These are phyloP conservation scores for Fabrea salina DNA, from an alignment of 169 alveolate genomes.

Conservation along the genomic window DNA sequence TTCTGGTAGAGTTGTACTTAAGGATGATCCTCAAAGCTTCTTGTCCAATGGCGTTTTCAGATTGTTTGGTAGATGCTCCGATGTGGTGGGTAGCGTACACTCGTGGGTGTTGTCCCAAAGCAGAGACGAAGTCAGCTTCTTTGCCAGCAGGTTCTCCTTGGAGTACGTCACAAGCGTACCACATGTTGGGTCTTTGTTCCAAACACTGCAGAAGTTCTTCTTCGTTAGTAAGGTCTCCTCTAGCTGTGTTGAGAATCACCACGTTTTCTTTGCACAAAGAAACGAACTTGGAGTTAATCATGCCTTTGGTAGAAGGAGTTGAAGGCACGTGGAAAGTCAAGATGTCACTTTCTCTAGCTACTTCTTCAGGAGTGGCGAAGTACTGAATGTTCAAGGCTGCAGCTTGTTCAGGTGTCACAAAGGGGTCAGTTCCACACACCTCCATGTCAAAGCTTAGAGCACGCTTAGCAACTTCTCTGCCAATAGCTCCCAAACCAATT, in stretches of 20 bases:
- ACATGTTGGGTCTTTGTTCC: conserved; percentile 45
- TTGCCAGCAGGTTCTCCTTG: conserved; percentile 57
- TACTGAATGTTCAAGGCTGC: conserved; percentile 35
- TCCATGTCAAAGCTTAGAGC: conserved; percentile 42
- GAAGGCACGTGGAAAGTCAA: conserved; percentile 64
- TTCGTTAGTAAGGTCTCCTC: conserved; percentile 65
- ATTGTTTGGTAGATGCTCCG: conserved; percentile 61
- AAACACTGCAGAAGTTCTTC: conserved; percentile 46
- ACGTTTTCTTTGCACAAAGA: conserved; percentile 58
- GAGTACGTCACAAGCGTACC: conserved; percentile 65
- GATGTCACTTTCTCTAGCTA: conserved; percentile 46
- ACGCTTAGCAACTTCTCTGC: conserved; percentile 30
- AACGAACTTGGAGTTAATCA: conserved; percentile 49
- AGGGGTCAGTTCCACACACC: conserved; percentile 60
- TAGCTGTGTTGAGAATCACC: conserved; percentile 55
- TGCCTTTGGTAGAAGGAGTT: conserved; percentile 51
- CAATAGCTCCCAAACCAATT: conserved; percentile 65
- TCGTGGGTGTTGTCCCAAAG: conserved; percentile 48
- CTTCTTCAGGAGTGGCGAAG: conserved; percentile 34
- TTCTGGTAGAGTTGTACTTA: conserved; percentile 29
- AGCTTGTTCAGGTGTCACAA: conserved; percentile 32
- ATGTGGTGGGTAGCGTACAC: conserved; percentile 54
- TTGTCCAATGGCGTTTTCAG: conserved; percentile 57
- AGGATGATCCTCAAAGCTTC: conserved; percentile 53
- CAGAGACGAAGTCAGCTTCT: conserved; percentile 42